Evolutionary conservation across 116 monocot genomes (phyloP), one percentile per base, ranked within the genome.

Genomic region (Zostera marina): DNA sequence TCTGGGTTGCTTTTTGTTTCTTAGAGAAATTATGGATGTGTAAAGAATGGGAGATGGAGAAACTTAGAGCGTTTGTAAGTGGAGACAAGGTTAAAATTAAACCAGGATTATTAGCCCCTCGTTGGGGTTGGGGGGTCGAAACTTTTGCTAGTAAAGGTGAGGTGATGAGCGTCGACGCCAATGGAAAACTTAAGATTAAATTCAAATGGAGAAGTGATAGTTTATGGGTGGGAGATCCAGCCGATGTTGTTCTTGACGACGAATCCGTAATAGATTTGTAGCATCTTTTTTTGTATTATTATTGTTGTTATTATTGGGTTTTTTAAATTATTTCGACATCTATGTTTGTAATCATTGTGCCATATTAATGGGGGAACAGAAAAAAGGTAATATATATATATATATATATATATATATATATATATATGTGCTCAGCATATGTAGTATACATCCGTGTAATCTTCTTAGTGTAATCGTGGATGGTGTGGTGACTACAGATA

Each of bases 101-200:
- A 41, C 74, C 85, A 3, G 96, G 78, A 41, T 41, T 96, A 20
- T 63, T 72, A 54, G 65, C 66, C 58, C 96, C 89, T 1, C 76
- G 96, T 26, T 96, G 89, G 96, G 89, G 80, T 1, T 96, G 96
- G 96, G 82, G 96, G 59, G 70, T 83, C 72, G 96, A 96, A 74
- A 96, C 88, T 3, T 72, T 58, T 56, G 74, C 80, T 0, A 96
- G 96, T 25, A 68, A 42, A 60, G 94, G 94, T 13, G 88, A 85
- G 66, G 67, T 94, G 10, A 70, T 76, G 67, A 78, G 85, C 14
- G 85, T 94, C 3, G 88, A 96, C 75, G 96, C 96, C 11, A 89
- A 89, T 66, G 96, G 89, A 44, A 96, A 96, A 67, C 68, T 96
- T 17, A 75, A 82, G 71, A 86, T 96, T 58, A 80, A 70, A 61